Conservation (phyloP, 306 rosid species). For the Coriaria nepalensis region DNA sequence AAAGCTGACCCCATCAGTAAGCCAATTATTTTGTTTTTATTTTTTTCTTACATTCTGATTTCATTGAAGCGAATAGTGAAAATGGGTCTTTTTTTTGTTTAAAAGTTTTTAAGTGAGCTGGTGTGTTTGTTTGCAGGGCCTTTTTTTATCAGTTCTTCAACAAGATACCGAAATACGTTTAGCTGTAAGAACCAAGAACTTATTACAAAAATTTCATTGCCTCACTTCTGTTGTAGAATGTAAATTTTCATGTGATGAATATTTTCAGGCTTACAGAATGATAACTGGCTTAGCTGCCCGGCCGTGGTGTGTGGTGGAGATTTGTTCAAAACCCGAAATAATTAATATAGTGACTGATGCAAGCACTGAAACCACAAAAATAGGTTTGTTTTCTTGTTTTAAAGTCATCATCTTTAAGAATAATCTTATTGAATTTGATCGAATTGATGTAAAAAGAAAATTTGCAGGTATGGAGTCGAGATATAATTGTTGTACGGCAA, state of each 20-base stretch:
- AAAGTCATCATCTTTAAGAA: conserved; percentile 1
- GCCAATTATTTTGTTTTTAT: conserved; percentile 14
- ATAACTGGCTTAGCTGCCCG: conserved; percentile 71
- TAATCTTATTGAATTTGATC: neutral
- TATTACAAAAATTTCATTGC: too few relatives aligned
- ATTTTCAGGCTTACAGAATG: conserved; percentile 61
- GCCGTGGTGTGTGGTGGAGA: conserved; percentile 82
- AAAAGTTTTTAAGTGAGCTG: conserved; percentile 16
- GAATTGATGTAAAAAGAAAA: neutral
- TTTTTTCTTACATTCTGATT: conserved; percentile 9
- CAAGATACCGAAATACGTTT: conserved; percentile 68
- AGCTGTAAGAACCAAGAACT: conserved; percentile 48
- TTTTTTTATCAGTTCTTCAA: conserved; percentile 56
- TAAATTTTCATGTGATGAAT: conserved; percentile 7
- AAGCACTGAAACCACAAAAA: conserved; percentile 52
- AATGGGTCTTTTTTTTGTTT: neutral
- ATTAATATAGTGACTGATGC: conserved; percentile 45
- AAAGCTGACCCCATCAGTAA: conserved; percentile 72
- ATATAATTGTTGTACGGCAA: conserved; percentile 63
- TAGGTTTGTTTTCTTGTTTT: conserved; percentile 39
- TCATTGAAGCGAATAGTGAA: too few relatives aligned
- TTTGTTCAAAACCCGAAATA: conserved; percentile 71
- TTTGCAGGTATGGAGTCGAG: conserved; percentile 84
- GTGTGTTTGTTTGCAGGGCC: conserved; percentile 52
- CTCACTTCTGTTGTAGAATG: too few relatives aligned